Percentiles rank a stretch among this genome's conserved stretches.
phyloP scores from a whole-genome alignment of 2,329 filamentous ascomycete species.

The Xylariaceae sp. region DNA sequence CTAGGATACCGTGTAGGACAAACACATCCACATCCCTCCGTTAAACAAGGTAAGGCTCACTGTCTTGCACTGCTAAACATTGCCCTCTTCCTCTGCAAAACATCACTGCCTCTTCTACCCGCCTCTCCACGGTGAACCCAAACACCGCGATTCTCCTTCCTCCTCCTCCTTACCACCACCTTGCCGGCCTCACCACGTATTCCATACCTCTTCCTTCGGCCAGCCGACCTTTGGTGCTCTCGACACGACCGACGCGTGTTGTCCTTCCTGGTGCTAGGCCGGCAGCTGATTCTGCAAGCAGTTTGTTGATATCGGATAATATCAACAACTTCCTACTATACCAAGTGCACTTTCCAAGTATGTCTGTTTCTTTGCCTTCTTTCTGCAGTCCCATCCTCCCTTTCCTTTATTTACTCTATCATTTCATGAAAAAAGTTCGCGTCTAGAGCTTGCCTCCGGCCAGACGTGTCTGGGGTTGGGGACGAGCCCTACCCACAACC shows the following conservation, averaged over 20 bases:
- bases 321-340: conserved; percentile 9
- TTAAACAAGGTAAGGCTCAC: conserved; percentile 17
- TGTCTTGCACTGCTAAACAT: conserved; percentile 15
- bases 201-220: conserved; percentile 2
- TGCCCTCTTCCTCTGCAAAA: conserved; percentile 18
- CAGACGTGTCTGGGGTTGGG: conserved; percentile 8
- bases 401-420: neutral
- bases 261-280: no score
- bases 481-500: conserved; percentile 1
- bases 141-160: conserved; percentile 6
- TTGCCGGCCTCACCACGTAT: no score
- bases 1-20: conserved; percentile 16
- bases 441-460: neutral
- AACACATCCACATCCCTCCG: conserved; percentile 10
- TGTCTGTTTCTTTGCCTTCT: no score
- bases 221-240: no score
- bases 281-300: conserved; percentile 8
- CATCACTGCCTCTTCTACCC: conserved; percentile 14
- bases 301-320: conserved; percentile 19
- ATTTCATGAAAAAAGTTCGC: conserved; percentile 1
- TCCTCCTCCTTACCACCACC: conserved; percentile 3
- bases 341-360: no score
- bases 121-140: conserved; percentile 15
- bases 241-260: no score
- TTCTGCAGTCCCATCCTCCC: no score